A percentile compares a stretch with the other conserved stretches of the same genome.
phyloP scores from a whole-genome alignment of 163 green algal species.

The Picocystis sp. region DNA sequence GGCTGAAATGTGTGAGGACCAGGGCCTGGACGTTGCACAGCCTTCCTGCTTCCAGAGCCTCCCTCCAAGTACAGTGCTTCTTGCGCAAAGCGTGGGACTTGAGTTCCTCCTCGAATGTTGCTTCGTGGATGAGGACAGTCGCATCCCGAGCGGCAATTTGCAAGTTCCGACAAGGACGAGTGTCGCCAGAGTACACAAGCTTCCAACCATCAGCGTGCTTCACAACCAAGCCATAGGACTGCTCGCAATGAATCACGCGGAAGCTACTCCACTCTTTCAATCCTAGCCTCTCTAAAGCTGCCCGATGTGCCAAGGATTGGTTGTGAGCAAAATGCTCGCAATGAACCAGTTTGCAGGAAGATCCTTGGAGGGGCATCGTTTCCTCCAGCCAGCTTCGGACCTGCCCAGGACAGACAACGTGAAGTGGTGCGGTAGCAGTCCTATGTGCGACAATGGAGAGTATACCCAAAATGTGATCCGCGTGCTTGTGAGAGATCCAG shows the following conservation, averaged over 20 bases:
- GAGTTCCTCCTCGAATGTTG: slow-evolving; percentile 42
- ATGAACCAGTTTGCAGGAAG: background rate
- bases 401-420: slow-evolving; percentile 20
- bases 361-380: background rate
- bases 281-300: slow-evolving; percentile 2
- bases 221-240: slow-evolving; percentile 40
- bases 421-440: slow-evolving; percentile 6
- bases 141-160: slow-evolving; percentile 50
- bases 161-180: slow-evolving; percentile 52
- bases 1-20: slow-evolving; percentile 65
- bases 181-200: slow-evolving; percentile 83
- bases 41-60: slow-evolving; percentile 23
- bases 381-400: slow-evolving; percentile 19
- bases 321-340: background rate
- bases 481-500: slow-evolving; percentile 60
- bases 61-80: slow-evolving; percentile 39
- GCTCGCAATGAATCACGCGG: slow-evolving; percentile 45
- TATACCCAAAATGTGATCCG: slow-evolving; percentile 38
- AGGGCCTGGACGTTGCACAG: slow-evolving; percentile 11
- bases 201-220: slow-evolving; percentile 25
- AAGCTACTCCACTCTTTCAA: slow-evolving; percentile 8
- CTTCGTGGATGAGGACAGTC: slow-evolving; percentile 88
- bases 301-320: background rate
- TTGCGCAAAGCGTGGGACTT: slow-evolving; percentile 33
- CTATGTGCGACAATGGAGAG: slow-evolving; percentile 20